Evolutionary conservation across 116 monocot species (phyloP), one percentile per base, ranked within the genome.

Genomic region (Papilionanthe hybrid): DNA sequence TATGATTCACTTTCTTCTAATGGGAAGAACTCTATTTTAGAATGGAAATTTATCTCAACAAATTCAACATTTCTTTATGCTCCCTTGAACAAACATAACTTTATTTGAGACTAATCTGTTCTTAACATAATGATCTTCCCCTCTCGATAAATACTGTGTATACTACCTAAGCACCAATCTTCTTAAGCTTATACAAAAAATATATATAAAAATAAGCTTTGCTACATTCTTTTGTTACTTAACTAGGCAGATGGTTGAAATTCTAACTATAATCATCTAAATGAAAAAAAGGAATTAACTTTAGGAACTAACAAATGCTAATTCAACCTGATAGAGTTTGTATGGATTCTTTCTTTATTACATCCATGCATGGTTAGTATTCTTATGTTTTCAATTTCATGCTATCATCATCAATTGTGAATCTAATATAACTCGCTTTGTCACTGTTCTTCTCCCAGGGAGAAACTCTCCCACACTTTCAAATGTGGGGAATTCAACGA

Each of bases 401-500:
- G 15, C 32, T 68, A 68, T 68, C 30, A 13, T 68, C 68, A 68
- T 32, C 68, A 28, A 4, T 32, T 68, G 30, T 58, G 25, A 23
- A 22, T 60, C n/a, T 60, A 57, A 60, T 60, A 20, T 23, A 63
- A 63, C 45, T 45, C 10, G 5, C 22, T 25, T 63, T 63, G 63
- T 12, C 11, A 4, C 8, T 37, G 18, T 84, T 87, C 84, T 83
- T 83, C 20, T 75, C 79, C 13, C n/a, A 89, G 89, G 78, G 50
- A 84, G 69, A 22, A 79, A 71, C 69, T 67, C 50, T 42, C 76
- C 49, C 68, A 42, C 77, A 72, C 72, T 88, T 82, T 81, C 93
- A 47, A 91, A 81, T 80, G 81, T 83, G 3, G 83, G 81, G 17
- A 85, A 86, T 19, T 75, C 81, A 9, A 79, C 81, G 19, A 91